phyloP scores from a whole-genome alignment of 176 grass and related monocot species.

The Thinopyrum elongatum region DNA sequence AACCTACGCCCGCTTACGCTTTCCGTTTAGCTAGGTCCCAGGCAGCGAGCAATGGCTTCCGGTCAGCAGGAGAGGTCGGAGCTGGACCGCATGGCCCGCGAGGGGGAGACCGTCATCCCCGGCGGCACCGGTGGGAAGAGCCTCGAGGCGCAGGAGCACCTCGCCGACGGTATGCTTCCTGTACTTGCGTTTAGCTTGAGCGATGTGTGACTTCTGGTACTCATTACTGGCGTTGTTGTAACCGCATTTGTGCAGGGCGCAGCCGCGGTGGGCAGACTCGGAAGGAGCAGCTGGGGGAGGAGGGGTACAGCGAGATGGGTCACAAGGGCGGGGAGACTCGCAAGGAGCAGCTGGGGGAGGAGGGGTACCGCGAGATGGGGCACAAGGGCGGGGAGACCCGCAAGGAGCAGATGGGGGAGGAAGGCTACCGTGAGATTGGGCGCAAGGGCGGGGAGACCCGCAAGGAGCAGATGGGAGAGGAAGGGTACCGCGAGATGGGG shows the following conservation, averaged over 20 bases:
- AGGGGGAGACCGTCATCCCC: conserved; percentile 62
- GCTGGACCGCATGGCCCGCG: conserved; percentile 53
- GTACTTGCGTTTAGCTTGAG: background rate
- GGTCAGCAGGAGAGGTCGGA: conserved; percentile 47
- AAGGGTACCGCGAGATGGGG: background rate
- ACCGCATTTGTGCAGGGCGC: conserved; percentile 28
- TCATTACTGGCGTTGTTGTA: background rate
- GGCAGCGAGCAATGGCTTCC: conserved; percentile 35
- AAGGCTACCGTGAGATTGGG: conserved; percentile 59
- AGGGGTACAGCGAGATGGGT: conserved; percentile 57
- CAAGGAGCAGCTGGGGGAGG: background rate
- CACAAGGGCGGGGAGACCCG: conserved; percentile 48
- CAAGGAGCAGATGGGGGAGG: conserved; percentile 51
- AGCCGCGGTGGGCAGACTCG: conserved; percentile 68
- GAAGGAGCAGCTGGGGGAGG: conserved; percentile 50
- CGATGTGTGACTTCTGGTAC: background rate
- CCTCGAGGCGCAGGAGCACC: conserved; percentile 56
- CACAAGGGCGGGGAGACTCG: conserved; percentile 44
- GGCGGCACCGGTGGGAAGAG: conserved; percentile 72
- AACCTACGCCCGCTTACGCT: background rate
- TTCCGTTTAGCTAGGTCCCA: background rate
- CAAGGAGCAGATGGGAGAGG: background rate
- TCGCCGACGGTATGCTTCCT: conserved; percentile 50
- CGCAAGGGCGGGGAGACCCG: conserved; percentile 44
- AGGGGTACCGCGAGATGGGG: background rate